Percentiles rank a stretch among this genome's conserved stretches.
phyloP scores from a whole-genome alignment of 2,329 filamentous ascomycete species.

The Pestalotiopsis sp. region DNA sequence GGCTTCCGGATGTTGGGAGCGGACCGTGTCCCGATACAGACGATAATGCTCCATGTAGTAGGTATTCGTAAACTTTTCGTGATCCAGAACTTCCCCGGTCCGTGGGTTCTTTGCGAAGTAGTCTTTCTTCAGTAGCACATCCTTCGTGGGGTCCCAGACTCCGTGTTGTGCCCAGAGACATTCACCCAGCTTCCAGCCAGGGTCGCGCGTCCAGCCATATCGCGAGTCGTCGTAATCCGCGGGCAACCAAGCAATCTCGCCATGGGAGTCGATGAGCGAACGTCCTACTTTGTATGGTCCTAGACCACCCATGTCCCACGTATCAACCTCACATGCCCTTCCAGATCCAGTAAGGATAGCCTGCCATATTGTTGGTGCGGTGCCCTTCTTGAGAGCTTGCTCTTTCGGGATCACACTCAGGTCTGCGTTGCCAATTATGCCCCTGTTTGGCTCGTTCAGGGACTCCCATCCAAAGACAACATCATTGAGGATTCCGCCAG shows the following conservation, averaged over 20 bases:
- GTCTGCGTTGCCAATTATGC: conserved; percentile 82
- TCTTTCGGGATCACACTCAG: conserved; percentile 81
- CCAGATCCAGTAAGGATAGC: conserved; percentile 90
- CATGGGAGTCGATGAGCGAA: conserved; percentile 83
- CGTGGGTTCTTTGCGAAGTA: conserved; percentile 83
- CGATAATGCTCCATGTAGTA: conserved; percentile 91
- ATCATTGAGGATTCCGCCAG: conserved; percentile 83
- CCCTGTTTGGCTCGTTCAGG: conserved; percentile 92
- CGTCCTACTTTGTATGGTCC: conserved; percentile 90
- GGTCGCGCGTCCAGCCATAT: conserved; percentile 89
- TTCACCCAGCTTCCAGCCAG: conserved; percentile 88
- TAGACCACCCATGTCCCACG: conserved; percentile 91
- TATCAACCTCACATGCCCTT: conserved; percentile 84
- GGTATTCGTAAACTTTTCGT: conserved; percentile 84
- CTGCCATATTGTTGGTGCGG: conserved; percentile 92
- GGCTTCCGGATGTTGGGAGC: conserved; percentile 74
- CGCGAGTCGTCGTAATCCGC: conserved; percentile 80
- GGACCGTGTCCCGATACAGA: conserved; percentile 74
- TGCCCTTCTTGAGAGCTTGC: conserved; percentile 90
- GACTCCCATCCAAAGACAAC: conserved; percentile 96
- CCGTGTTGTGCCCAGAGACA: conserved; percentile 97
- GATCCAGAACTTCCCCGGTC: conserved; percentile 75
- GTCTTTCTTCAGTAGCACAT: conserved; percentile 78
- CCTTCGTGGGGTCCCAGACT: conserved; percentile 83
- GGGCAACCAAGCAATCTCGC: conserved; percentile 82